These are phyloP conservation scores for Nectriaceae sp. DNA, from an alignment of 2,329 filamentous ascomycete species.

Conservation along the genomic window DNA sequence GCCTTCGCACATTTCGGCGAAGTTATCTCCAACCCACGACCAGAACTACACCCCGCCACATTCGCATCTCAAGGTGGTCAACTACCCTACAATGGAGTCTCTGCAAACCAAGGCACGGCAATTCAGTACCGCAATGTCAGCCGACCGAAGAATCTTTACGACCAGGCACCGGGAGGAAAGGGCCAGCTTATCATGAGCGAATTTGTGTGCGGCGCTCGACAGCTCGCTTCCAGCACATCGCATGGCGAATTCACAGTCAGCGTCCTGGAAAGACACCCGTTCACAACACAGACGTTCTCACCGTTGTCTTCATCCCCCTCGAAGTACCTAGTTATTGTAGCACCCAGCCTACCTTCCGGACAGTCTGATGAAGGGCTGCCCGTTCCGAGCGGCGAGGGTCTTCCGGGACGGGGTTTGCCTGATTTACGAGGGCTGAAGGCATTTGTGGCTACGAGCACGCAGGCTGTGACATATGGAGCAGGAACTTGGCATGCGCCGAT, in stretches of 20 bases:
- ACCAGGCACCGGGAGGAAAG: conserved; percentile 58
- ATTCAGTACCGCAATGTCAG: conserved; percentile 84
- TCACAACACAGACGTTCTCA: conserved; percentile 90
- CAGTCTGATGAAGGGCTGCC: conserved; percentile 26
- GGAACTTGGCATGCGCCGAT: conserved; percentile 98
- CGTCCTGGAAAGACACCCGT: conserved; percentile 89
- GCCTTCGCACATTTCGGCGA: conserved; percentile 81
- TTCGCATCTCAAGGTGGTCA: conserved; percentile 41
- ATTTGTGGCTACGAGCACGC: conserved; percentile 74
- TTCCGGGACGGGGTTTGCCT: conserved; percentile 66
- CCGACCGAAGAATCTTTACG: conserved; percentile 71
- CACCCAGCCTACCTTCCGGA: conserved; percentile 65
- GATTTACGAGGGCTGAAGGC: conserved; percentile 71
- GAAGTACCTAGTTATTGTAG: conserved; percentile 83
- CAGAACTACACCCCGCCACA: conserved; percentile 52
- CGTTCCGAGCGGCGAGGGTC: conserved; percentile 34
- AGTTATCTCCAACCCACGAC: conserved; percentile 74
- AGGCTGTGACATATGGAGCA: conserved; percentile 88
- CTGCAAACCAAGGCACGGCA: conserved; percentile 84
- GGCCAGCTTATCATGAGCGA: conserved; percentile 73
- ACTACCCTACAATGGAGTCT: conserved; percentile 51
- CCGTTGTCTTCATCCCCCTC: conserved; percentile 62
- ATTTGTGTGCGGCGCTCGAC: conserved; percentile 70
- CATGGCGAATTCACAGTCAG: conserved; percentile 56
- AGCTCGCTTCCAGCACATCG: conserved; percentile 20